Evolutionary conservation across 2,329 filamentous ascomycete genomes (phyloP), one percentile per base, ranked within the genome.

Genomic region (Xylariaceae sp.): DNA sequence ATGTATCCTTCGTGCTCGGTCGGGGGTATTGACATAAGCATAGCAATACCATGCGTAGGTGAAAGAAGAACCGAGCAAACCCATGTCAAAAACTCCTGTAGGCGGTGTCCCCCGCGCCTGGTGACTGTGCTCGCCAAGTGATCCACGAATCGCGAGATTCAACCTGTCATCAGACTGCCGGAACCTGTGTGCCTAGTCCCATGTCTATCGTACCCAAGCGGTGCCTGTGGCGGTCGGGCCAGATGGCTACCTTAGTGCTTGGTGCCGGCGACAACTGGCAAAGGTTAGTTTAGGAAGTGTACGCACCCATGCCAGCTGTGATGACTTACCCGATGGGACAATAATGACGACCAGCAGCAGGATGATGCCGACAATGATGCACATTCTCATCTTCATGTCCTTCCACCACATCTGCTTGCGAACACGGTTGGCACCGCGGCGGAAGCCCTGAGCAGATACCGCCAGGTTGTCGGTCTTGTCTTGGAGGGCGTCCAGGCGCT

Each of bases 391-490:
- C 79, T 96, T 96, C 87, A 95, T 94, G 58, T 96, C 90, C 76
- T 96, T 96, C 90, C 89, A 96, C 90, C 90, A 96, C 90, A 96
- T 96, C 65, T 94, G 81, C 72, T 89, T 90, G 63, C 92, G 80
- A 51, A 98, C 90, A 53, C 87, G 75, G 72, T 96, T 98, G 64
- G 93, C 92, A 46, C 92, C 90, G 49, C 89, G 82, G 55, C 89
- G 86, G 77, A 98, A 98, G 43, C 87, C 88, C 62, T 94, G 88
- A 39, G 92, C 90, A 22, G 89, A 94, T 44, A 82, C 78, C 40
- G 89, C 89, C 49, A 98, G 75, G 65, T 94, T 93, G 68, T 95
- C 80, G 46, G 85, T 95, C 50, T 56, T 59, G 37, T 56, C 52
- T 47, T 57, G 56, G 19, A 59, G 49, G 32, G 49, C 49, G 42